Percentiles rank a stretch among this genome's conserved stretches.
phyloP scores from a whole-genome alignment of 495 filamentous ascomycete species.

The Penicillium antarcticum region DNA sequence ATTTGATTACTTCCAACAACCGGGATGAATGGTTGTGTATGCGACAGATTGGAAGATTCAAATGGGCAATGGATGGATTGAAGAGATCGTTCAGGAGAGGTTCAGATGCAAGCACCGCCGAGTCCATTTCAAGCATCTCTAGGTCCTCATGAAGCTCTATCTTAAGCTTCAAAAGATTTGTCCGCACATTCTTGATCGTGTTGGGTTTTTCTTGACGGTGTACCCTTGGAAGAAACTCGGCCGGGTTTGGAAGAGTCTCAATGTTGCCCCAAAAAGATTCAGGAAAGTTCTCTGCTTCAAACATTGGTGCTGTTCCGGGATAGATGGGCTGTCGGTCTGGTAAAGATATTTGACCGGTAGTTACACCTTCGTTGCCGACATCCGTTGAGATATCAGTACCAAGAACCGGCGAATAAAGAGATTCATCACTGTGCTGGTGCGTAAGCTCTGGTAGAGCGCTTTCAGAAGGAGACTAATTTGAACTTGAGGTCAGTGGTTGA shows the following conservation, averaged over 20 bases:
- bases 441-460: not conserved
- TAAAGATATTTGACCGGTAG: no score
- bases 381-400: not conserved
- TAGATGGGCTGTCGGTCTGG: not conserved
- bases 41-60: constrained; percentile 18
- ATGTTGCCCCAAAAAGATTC: not conserved
- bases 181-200: not conserved
- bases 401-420: not conserved
- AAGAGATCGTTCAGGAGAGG: not conserved
- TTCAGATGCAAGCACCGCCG: not conserved
- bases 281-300: not conserved
- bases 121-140: constrained; percentile 7
- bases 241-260: not conserved
- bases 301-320: not conserved
- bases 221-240: not conserved
- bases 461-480: not conserved
- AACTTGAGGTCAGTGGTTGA: not conserved
- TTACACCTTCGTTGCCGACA: not conserved
- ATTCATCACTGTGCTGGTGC: not conserved
- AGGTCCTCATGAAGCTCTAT: constrained; percentile 19
- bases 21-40: constrained; percentile 17
- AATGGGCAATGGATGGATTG: not conserved
- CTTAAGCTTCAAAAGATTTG: constrained; percentile 11
- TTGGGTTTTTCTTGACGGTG: not conserved
- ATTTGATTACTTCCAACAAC: constrained; percentile 14